phyloP scores from a whole-genome alignment of 2,329 filamentous ascomycete genomes.

The Pseudocercospora fijiensis region DNA sequence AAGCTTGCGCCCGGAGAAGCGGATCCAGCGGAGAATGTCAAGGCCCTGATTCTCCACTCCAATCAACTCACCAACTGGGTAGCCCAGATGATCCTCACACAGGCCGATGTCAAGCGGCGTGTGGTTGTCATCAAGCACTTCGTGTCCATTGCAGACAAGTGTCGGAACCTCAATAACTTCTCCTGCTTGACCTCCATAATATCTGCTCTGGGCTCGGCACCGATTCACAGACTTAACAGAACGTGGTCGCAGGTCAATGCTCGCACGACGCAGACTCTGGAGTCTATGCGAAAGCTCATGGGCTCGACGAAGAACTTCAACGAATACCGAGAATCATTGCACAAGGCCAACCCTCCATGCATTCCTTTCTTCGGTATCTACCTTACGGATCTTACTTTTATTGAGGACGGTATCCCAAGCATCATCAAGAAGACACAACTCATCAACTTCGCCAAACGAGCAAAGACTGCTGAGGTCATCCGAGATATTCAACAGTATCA shows the following conservation, averaged over 20 bases:
- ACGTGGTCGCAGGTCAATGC: conserved; percentile 94
- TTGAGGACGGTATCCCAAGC: conserved; percentile 95
- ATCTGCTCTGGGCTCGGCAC: conserved; percentile 88
- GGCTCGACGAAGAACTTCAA: conserved; percentile 97
- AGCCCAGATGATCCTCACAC: conserved; percentile 95
- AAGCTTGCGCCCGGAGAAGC: conserved; percentile 78
- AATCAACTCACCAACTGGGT: conserved; percentile 99
- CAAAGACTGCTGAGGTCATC: conserved; percentile 97
- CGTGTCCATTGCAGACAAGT: conserved; percentile 96
- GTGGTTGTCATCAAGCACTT: conserved; percentile 99
- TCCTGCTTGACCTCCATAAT: conserved; percentile 97
- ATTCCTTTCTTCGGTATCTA: conserved; percentile 99
- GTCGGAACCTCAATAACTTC: conserved; percentile 89
- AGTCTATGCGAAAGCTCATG: conserved; percentile 93
- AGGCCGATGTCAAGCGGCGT: conserved; percentile 90
- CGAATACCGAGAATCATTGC: conserved; percentile 89
- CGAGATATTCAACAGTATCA: conserved; percentile 98
- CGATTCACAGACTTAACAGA: conserved; percentile 86
- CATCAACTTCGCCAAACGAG: conserved; percentile 98
- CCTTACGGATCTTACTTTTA: conserved; percentile 94
- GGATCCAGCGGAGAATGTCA: conserved; percentile 89
- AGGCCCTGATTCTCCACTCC: conserved; percentile 92
- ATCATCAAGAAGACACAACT: conserved; percentile 94
- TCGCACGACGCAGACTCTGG: conserved; percentile 74
- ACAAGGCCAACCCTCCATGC: conserved; percentile 90